These are phyloP conservation scores for Cunninghamia lanceolata DNA, from an alignment of 75 land plant species.

Conservation along the genomic window DNA sequence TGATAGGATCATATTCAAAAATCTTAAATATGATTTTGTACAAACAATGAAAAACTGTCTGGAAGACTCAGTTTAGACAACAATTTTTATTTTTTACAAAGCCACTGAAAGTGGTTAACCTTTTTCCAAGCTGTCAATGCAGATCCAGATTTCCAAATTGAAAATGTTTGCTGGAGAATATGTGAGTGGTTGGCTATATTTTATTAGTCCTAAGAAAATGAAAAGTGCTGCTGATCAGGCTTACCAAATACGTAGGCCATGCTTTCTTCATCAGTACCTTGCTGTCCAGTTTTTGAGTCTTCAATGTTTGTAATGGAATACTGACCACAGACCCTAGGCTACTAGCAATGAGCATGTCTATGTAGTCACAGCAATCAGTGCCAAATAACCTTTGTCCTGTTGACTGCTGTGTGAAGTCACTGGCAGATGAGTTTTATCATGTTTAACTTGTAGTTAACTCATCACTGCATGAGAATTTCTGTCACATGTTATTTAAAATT, in stretches of 20 bases:
- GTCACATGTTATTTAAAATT: not conserved
- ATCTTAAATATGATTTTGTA: not conserved
- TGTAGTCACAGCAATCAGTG: not conserved
- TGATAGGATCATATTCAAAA: not conserved
- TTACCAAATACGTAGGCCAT: not conserved
- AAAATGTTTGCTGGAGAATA: not conserved
- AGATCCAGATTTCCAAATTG: not conserved
- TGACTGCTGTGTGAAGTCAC: not conserved
- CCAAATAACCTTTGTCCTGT: not conserved
- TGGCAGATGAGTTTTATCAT: not conserved
- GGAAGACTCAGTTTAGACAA: not conserved
- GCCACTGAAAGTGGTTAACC: not conserved
- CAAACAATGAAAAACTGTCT: not conserved
- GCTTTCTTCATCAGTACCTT: not conserved
- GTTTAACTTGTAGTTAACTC: not conserved
- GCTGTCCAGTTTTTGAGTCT: not conserved
- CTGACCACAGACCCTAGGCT: not conserved
- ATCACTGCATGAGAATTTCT: not conserved
- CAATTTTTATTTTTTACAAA: not conserved
- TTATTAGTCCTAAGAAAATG: not conserved
- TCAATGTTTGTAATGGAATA: not conserved
- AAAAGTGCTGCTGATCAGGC: not conserved
- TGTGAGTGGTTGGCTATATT: not conserved
- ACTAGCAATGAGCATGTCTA: not conserved
- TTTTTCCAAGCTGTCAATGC: not conserved